Conservation (phyloP, 805 yeast genomes). For the Kregervanrija pseudodelftensis region DNA sequence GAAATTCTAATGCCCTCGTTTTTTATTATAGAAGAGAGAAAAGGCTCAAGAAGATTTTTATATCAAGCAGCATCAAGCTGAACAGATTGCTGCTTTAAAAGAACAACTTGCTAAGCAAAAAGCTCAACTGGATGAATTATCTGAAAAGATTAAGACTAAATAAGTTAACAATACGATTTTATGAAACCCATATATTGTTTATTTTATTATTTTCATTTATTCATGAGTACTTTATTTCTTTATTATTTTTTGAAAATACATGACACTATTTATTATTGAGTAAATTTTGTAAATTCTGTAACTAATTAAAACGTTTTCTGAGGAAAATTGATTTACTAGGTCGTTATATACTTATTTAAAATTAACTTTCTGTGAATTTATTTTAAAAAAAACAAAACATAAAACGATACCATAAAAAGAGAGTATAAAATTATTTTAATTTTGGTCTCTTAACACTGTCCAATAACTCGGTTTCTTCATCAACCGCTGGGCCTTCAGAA, state of each 20-base stretch:
- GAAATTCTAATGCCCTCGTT: neutral
- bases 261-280: neutral
- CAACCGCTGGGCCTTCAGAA: constrained; percentile 25
- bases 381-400: neutral
- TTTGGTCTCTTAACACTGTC: constrained; percentile 29
- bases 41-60: constrained; percentile 83
- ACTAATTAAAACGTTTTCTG: too few relatives aligned
- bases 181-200: too few relatives aligned
- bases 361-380: neutral
- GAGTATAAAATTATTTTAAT: constrained; percentile 13
- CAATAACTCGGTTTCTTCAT: constrained; percentile 21
- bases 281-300: neutral
- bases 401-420: neutral
- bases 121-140: constrained; percentile 44
- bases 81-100: constrained; percentile 69
- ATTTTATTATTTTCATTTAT: neutral
- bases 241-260: neutral
- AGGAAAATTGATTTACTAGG: too few relatives aligned
- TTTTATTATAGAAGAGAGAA: constrained; percentile 62
- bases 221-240: neutral
- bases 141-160: constrained; percentile 37
- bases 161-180: neutral
- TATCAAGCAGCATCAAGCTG: constrained; percentile 85
- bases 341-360: too few relatives aligned
- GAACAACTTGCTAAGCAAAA: constrained; percentile 74